Evolutionary conservation across 257 asterid genomes (phyloP), one percentile per base, ranked within the genome.

Genomic region (Nicotiana attenuata): DNA sequence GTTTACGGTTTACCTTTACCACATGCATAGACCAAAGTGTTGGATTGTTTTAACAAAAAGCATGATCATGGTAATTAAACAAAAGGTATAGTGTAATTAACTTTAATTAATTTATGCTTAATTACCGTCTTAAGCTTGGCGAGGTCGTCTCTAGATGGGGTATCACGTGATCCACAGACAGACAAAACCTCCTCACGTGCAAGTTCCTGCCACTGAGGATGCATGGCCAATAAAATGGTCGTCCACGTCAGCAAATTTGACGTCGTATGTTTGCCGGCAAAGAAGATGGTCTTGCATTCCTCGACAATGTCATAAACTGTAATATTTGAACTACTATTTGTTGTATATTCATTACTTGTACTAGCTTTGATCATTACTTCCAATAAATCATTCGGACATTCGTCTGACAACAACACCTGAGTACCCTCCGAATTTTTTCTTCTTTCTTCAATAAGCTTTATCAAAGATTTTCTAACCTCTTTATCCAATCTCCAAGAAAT

Each of bases 261-360:
- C 2, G 97, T 92, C 24, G 97, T 93, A 2, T 93, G 97, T 67
- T 93, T 96, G 17, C 97, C 97, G 22, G 97, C 95, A 77, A 93
- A 93, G 89, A 93, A 93, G 86, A 93, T 91, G 0, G 97, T 93
- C 80, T 93, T 93, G 87, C 95, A 91, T 77, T 93, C 97, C 33
- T 93, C 97, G 97, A 93, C 79, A 75, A 75, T 50, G 79, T 93
- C 13, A 92, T 93, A 0, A 93, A 52, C 81, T 89, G 97, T 31
- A 38, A 75, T 75, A 26, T 66, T 91, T 90, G 85, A 90, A 88
- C 3, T 91, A 88, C 3, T 91, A 89, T 22, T 84, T 81, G 19
- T 71, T 81, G 19, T 71, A 45, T 80, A 84, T 87, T 85, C 90
- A 88, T 82, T 86, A 87, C 87, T 90, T 90, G 94, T 88, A 65